phyloP scores from a whole-genome alignment of 257 asterid genomes.

The Gentiana macrophylla region DNA sequence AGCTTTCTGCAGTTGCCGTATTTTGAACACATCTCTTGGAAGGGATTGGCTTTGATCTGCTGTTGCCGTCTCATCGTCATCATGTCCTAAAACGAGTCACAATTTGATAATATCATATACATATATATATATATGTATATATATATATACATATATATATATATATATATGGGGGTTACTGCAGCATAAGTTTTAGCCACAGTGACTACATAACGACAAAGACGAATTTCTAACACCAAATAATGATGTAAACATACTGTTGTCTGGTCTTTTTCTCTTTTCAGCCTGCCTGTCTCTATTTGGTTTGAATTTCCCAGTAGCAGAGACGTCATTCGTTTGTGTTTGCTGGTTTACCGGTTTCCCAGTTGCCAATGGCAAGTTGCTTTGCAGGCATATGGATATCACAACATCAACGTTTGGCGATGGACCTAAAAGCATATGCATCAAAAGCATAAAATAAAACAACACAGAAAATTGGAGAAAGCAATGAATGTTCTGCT shows the following conservation, averaged over 20 bases:
- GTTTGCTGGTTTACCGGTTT: constrained; percentile 33
- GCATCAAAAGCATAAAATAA: constrained; percentile 9
- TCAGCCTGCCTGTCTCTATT: constrained; percentile 49
- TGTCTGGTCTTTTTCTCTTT: constrained; percentile 57
- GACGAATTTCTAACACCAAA: neutral
- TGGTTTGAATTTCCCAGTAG: constrained; percentile 44
- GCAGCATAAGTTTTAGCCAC: no score
- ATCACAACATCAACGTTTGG: constrained; percentile 85
- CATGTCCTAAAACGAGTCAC: constrained; percentile 38
- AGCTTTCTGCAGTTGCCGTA: constrained; percentile 76
- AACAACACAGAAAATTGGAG: neutral
- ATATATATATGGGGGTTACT: no score
- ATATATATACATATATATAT: no score
- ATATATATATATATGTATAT: no score
- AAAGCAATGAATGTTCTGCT: no score
- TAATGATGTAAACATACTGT: constrained; percentile 31
- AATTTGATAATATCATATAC: neutral
- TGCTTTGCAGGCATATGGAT: constrained; percentile 88
- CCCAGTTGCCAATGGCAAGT: constrained; percentile 34
- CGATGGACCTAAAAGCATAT: constrained; percentile 56
- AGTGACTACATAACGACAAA: neutral
- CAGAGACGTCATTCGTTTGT: constrained; percentile 51
- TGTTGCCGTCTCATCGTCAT: constrained; percentile 57
- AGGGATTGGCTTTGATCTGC: constrained; percentile 72
- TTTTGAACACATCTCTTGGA: constrained; percentile 78